phyloP scores from a whole-genome alignment of 2,329 filamentous ascomycete species.

The Penicillium sp. region DNA sequence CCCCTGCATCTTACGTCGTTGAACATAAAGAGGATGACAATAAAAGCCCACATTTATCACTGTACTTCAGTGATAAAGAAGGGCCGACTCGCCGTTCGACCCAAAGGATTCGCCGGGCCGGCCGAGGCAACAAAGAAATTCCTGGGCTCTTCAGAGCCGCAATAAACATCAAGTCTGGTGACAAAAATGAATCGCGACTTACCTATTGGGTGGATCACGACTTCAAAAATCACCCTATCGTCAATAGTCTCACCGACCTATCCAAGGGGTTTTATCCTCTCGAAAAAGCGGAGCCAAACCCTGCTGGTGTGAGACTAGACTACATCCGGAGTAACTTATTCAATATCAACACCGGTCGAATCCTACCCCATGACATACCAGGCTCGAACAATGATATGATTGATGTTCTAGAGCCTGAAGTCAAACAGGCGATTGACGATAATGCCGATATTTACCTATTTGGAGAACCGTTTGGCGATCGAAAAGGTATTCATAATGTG shows the following conservation, averaged over 20 bases:
- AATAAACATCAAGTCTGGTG: slow-evolving; percentile 25
- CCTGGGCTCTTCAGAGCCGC: slow-evolving; percentile 17
- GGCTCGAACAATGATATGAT: slow-evolving; percentile 41
- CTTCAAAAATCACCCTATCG: slow-evolving; percentile 16
- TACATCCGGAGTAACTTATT: slow-evolving; percentile 23
- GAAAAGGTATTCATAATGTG: slow-evolving; percentile 21
- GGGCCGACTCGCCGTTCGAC: background rate
- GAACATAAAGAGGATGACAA: slow-evolving; percentile 12
- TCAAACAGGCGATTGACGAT: slow-evolving; percentile 14
- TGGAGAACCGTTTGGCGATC: slow-evolving; percentile 14
- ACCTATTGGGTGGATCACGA: slow-evolving; percentile 22
- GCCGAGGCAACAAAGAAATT: slow-evolving; percentile 8
- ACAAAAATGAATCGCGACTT: slow-evolving; percentile 20
- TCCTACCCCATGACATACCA: slow-evolving; percentile 24
- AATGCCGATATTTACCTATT: slow-evolving; percentile 23
- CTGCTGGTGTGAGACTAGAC: slow-evolving; percentile 14
- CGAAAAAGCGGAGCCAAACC: background rate
- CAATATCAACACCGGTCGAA: slow-evolving; percentile 15
- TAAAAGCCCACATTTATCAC: slow-evolving; percentile 17
- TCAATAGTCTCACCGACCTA: slow-evolving; percentile 12
- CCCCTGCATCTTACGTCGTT: slow-evolving; percentile 12
- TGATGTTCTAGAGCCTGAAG: slow-evolving; percentile 18
- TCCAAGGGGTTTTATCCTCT: slow-evolving; percentile 16
- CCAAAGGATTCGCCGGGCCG: background rate
- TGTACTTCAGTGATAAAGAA: slow-evolving; percentile 18